Conservation (phyloP, 306 rosid species). For the Chamaecrista fasciculata region DNA sequence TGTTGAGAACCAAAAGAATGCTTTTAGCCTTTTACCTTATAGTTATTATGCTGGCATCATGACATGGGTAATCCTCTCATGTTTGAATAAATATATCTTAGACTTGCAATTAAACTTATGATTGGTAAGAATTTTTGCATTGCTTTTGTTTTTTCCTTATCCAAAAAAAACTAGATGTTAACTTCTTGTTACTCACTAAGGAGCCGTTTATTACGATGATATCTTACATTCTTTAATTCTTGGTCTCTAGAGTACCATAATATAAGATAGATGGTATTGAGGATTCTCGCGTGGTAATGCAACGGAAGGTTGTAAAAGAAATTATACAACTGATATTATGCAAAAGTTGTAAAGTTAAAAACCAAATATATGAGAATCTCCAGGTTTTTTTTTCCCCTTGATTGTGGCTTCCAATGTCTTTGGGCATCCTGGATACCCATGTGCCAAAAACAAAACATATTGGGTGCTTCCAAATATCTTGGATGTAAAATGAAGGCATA, state of each 20-base stretch:
- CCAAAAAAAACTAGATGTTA: background rate
- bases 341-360: background rate
- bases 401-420: background rate
- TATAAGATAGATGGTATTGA: background rate
- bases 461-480: background rate
- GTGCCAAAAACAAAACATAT: background rate
- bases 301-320: background rate
- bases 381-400: background rate
- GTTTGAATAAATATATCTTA: conserved; percentile 1
- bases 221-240: background rate
- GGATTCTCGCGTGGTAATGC: background rate
- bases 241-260: background rate
- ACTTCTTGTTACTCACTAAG: background rate
- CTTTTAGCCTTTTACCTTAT: background rate
- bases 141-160: background rate
- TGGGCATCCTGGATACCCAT: background rate
- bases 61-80: background rate
- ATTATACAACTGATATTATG: background rate
- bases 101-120: background rate
- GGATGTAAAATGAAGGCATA: background rate
- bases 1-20: background rate
- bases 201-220: background rate
- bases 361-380: background rate
- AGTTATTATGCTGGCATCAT: background rate
- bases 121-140: background rate